Conservation (phyloP, 257 asterid genomes). For the Fraxinus cuspidata region DNA sequence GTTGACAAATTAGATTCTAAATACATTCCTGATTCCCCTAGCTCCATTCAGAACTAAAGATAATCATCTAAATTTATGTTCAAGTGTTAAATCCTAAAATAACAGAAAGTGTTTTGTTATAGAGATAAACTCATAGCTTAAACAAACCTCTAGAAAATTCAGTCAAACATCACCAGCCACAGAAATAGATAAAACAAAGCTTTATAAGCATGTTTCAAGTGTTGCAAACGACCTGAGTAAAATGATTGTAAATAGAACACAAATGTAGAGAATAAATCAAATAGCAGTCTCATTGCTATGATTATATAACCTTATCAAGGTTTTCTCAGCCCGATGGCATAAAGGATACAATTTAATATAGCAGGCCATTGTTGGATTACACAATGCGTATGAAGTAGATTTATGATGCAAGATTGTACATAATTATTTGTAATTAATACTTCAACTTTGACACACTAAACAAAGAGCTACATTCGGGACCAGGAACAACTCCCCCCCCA, state of each 20-base stretch:
- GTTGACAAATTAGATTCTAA: not conserved
- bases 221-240: not conserved
- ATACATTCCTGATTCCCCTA: not conserved
- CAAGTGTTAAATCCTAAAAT: not conserved
- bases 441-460: not conserved
- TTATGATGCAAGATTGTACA: too few species aligned
- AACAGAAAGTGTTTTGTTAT: not conserved
- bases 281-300: conserved; percentile 3
- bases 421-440: not conserved
- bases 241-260: conserved; percentile 4
- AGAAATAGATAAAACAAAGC: not conserved
- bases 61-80: not conserved
- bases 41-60: not conserved
- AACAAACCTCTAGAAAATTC: not conserved
- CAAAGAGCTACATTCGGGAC: not conserved
- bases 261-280: conserved; percentile 15
- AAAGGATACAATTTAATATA: not conserved
- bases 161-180: not conserved
- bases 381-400: not conserved
- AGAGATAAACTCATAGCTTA: not conserved
- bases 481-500: not conserved
- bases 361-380: not conserved
- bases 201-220: not conserved
- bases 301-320: not conserved
- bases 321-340: not conserved